Evolutionary conservation across 2,329 filamentous ascomycete species (phyloP).

Genomic region (Lachnellula hyalina): DNA sequence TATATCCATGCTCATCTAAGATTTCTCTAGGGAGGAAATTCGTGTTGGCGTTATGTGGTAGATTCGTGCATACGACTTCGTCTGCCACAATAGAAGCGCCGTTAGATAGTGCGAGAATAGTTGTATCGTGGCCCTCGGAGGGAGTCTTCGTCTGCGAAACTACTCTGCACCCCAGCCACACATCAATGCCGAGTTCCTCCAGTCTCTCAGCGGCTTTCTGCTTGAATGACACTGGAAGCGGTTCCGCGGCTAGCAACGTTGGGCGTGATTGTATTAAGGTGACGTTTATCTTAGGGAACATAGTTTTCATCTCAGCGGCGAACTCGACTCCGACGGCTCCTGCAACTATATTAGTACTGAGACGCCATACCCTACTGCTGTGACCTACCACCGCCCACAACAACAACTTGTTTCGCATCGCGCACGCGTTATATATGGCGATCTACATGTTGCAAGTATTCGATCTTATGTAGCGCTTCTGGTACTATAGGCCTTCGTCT

Average conservation of each 20-base stretch:
- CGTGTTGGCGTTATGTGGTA: slow-evolving; percentile 55
- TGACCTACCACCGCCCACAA: slow-evolving; percentile 59
- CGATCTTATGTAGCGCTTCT: slow-evolving; percentile 54
- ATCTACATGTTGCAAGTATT: slow-evolving; percentile 57
- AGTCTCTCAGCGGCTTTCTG: slow-evolving; percentile 54
- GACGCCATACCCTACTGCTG: too few species aligned
- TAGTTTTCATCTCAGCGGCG: slow-evolving; percentile 67
- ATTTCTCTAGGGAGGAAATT: slow-evolving; percentile 52
- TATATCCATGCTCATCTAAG: slow-evolving; percentile 57
- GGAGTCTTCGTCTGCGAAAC: slow-evolving; percentile 24
- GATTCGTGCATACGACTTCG: slow-evolving; percentile 64
- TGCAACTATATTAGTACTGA: slow-evolving; percentile 23
- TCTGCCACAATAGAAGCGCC: slow-evolving; percentile 55
- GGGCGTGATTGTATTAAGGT: slow-evolving; percentile 67
- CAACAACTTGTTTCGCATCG: slow-evolving; percentile 54
- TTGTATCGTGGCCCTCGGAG: slow-evolving; percentile 37
- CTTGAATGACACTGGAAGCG: slow-evolving; percentile 63
- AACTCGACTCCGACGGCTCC: slow-evolving; percentile 76
- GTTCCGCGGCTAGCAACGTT: slow-evolving; percentile 66
- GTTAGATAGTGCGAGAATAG: slow-evolving; percentile 52
- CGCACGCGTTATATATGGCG: slow-evolving; percentile 52
- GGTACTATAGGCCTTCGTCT: slow-evolving; percentile 69
- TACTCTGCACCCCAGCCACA: slow-evolving; percentile 56
- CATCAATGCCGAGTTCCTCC: slow-evolving; percentile 56
- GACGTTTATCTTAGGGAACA: slow-evolving; percentile 59